phyloP scores from a whole-genome alignment of 2,329 filamentous ascomycete species.

The Nannizziopsis barbatae region DNA sequence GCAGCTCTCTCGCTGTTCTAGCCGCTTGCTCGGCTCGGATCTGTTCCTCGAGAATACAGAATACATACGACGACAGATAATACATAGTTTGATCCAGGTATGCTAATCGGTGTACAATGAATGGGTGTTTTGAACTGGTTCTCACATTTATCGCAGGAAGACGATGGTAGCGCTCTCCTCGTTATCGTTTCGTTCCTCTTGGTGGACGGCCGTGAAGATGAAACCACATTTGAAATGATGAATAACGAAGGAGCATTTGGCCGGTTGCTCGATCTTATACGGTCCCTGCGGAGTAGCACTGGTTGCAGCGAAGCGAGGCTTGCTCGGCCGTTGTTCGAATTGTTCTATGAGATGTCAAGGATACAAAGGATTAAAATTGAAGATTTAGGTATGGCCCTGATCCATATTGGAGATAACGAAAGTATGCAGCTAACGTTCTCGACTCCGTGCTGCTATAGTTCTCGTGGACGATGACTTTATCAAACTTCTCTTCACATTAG shows the following conservation, averaged over 20 bases:
- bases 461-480: slow-evolving; percentile 66
- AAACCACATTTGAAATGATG: slow-evolving; percentile 75
- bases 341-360: slow-evolving; percentile 93
- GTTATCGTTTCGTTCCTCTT: slow-evolving; percentile 74
- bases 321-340: slow-evolving; percentile 69
- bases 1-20: slow-evolving; percentile 68
- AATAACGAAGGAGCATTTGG: slow-evolving; percentile 74
- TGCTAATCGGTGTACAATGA: slow-evolving; percentile 13
- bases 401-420: no score
- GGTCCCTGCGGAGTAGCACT: slow-evolving; percentile 46
- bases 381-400: slow-evolving; percentile 55
- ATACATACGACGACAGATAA: slow-evolving; percentile 85
- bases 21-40: slow-evolving; percentile 61
- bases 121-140: neutral
- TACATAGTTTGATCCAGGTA: slow-evolving; percentile 72
- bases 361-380: slow-evolving; percentile 69
- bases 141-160: slow-evolving; percentile 51
- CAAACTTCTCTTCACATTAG: slow-evolving; percentile 69
- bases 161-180: slow-evolving; percentile 68
- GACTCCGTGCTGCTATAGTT: neutral
- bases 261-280: slow-evolving; percentile 70
- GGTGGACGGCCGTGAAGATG: slow-evolving; percentile 70
- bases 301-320: slow-evolving; percentile 48
- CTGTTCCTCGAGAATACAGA: slow-evolving; percentile 65
- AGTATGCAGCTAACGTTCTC: neutral